phyloP scores from a whole-genome alignment of 768 basidiomycete species.

The Mrakia hoshinonis region DNA sequence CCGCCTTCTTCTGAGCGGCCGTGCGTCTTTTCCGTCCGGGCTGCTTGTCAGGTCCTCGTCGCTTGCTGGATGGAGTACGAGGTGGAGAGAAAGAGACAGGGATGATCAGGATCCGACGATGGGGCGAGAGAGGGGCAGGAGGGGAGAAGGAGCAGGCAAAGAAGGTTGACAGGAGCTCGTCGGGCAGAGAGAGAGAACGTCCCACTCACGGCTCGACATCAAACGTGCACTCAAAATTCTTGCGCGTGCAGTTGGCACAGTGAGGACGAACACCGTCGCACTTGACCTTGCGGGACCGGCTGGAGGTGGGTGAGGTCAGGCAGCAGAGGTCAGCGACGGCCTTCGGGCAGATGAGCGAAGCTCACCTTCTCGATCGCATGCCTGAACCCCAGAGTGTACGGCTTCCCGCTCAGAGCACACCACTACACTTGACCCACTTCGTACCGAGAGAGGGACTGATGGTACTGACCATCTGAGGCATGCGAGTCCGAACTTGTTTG shows the following conservation, averaged over 20 bases:
- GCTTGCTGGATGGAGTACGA: conserved; percentile 26
- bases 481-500: not conserved
- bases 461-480: not conserved
- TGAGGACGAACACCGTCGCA: conserved; percentile 28
- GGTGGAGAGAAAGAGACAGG: not conserved
- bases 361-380: too few species aligned
- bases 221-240: conserved; percentile 29
- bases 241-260: conserved; percentile 31
- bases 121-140: not conserved
- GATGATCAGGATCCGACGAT: not conserved
- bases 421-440: too few species aligned
- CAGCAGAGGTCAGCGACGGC: not conserved
- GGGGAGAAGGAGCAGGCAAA: not conserved
- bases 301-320: too few species aligned
- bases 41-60: conserved; percentile 31
- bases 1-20: conserved; percentile 3
- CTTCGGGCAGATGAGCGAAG: not conserved
- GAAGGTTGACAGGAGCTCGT: not conserved
- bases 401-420: too few species aligned
- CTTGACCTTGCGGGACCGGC: conserved; percentile 31
- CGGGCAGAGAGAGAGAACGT: not conserved
- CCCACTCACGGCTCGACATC: conserved; percentile 21
- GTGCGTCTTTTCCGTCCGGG: conserved; percentile 23
- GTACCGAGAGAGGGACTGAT: not conserved
- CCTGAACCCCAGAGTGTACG: too few species aligned